Evolutionary conservation across 2,329 filamentous ascomycete species (phyloP).

Genomic region (Colletotrichum echinochloae): DNA sequence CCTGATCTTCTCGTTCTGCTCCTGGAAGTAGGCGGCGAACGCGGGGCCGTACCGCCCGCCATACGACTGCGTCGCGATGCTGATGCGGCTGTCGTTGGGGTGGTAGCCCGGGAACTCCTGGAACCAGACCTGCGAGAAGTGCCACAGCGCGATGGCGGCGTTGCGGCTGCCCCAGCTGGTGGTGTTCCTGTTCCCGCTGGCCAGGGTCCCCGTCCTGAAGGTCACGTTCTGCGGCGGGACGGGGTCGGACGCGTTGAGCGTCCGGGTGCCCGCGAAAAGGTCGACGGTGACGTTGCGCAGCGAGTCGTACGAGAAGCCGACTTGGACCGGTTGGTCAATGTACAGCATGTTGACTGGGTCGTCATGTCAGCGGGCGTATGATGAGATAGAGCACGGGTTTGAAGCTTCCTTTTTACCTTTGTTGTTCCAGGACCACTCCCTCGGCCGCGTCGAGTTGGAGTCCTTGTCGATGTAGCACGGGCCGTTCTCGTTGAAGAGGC

Average conservation of each 20-base stretch:
- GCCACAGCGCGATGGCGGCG: slow-evolving; percentile 46
- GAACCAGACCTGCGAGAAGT: slow-evolving; percentile 62
- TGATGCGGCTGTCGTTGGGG: slow-evolving; percentile 62
- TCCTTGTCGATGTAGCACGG: slow-evolving; percentile 64
- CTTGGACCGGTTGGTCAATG: slow-evolving; percentile 43
- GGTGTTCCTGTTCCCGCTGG: slow-evolving; percentile 46
- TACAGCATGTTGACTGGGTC: slow-evolving; percentile 44
- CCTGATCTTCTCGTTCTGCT: slow-evolving; percentile 66
- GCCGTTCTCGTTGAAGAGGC: slow-evolving; percentile 65
- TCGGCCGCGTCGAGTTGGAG: slow-evolving; percentile 60
- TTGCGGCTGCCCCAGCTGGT: slow-evolving; percentile 57
- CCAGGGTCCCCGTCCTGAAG: slow-evolving; percentile 49
- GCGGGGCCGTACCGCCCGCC: slow-evolving; percentile 71
- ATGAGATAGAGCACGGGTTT: too few species aligned
- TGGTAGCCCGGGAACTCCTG: slow-evolving; percentile 73
- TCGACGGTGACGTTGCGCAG: slow-evolving; percentile 42
- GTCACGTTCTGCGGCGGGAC: slow-evolving; percentile 53
- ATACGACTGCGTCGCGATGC: slow-evolving; percentile 66
- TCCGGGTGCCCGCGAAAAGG: slow-evolving; percentile 33
- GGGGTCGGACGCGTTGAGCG: slow-evolving; percentile 33
- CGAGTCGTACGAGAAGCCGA: slow-evolving; percentile 43
- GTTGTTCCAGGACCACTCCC: slow-evolving; percentile 72
- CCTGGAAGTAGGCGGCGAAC: slow-evolving; percentile 66
- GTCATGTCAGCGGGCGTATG: neutral
- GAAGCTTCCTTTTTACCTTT: slow-evolving; percentile 47